A percentile compares a stretch with the other conserved stretches of the same genome.
Conservation (phyloP, 306 rosid species). For the Abrus precatorius region DNA sequence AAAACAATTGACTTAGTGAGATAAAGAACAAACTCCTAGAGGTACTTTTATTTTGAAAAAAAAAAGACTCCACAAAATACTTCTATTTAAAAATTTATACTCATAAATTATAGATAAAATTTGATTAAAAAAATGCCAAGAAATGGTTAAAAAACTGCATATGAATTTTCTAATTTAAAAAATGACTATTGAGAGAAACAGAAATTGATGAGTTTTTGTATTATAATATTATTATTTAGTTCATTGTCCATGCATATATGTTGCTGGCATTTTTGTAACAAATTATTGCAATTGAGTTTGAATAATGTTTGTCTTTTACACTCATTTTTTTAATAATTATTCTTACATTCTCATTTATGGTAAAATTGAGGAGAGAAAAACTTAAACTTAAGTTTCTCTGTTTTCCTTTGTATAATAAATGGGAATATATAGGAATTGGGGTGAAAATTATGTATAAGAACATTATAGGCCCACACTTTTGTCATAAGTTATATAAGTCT, state of each 20-base stretch:
- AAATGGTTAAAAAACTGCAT: no score
- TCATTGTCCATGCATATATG: not conserved
- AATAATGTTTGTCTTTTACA: not conserved
- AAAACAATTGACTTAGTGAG: no score
- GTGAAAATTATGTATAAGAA: not conserved
- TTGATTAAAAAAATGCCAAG: no score
- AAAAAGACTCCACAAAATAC: no score
- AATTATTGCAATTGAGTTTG: not conserved
- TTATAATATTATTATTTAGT: constrained; percentile 2
- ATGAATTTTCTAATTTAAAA: not conserved
- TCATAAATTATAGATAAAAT: no score
- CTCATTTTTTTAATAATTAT: not conserved
- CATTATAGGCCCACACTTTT: no score
- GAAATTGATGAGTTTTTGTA: not conserved
- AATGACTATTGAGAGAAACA: not conserved
- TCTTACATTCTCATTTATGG: not conserved
- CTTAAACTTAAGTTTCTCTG: not conserved
- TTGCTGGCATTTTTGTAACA: not conserved
- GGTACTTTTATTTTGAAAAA: no score
- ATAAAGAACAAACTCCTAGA: no score
- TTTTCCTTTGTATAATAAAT: not conserved
- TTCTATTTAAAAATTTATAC: no score
- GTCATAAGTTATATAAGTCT: no score
- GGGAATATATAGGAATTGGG: not conserved
- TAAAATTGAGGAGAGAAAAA: not conserved